Percentiles rank a stretch among this genome's conserved stretches.
phyloP scores from a whole-genome alignment of 495 filamentous ascomycete species.

The Aspergillus ellipticus region DNA sequence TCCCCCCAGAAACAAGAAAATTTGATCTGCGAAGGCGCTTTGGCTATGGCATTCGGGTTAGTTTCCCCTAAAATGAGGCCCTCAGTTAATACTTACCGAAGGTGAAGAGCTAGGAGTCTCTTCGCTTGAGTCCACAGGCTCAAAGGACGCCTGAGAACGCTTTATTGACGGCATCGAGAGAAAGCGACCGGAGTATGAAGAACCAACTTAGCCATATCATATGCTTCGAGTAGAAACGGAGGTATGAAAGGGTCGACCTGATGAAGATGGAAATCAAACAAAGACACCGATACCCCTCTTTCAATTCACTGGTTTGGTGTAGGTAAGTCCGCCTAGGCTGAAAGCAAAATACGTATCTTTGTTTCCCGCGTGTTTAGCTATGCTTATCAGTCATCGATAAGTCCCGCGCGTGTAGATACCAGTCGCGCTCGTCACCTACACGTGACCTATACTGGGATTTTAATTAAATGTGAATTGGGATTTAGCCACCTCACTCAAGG shows the following conservation, averaged over 20 bases:
- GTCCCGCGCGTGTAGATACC: no score
- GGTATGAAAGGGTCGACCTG: not conserved
- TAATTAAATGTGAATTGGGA: no score
- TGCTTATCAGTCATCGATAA: slow-evolving; percentile 5
- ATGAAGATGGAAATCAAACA: not conserved
- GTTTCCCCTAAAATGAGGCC: not conserved
- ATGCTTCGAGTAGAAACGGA: not conserved
- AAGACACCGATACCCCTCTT: not conserved
- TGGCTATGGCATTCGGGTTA: slow-evolving; percentile 26
- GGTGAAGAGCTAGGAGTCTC: slow-evolving; percentile 41
- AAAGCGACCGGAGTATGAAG: slow-evolving; percentile 2
- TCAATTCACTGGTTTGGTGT: not conserved
- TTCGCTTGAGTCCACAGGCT: slow-evolving; percentile 48
- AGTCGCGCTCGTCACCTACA: slow-evolving; percentile 6
- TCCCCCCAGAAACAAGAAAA: slow-evolving; percentile 21
- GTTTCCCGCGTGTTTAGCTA: not conserved
- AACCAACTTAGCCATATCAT: not conserved
- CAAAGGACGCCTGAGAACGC: slow-evolving; percentile 38
- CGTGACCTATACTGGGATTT: not conserved
- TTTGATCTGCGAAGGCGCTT: slow-evolving; percentile 36
- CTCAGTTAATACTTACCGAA: slow-evolving; percentile 12
- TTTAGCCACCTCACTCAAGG: no score
- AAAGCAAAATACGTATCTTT: not conserved
- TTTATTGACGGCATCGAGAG: slow-evolving; percentile 43
- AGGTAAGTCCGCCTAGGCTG: not conserved